Evolutionary conservation across 139 green algal species (phyloP).

Genomic region (Tetradesmus lagerheimii): DNA sequence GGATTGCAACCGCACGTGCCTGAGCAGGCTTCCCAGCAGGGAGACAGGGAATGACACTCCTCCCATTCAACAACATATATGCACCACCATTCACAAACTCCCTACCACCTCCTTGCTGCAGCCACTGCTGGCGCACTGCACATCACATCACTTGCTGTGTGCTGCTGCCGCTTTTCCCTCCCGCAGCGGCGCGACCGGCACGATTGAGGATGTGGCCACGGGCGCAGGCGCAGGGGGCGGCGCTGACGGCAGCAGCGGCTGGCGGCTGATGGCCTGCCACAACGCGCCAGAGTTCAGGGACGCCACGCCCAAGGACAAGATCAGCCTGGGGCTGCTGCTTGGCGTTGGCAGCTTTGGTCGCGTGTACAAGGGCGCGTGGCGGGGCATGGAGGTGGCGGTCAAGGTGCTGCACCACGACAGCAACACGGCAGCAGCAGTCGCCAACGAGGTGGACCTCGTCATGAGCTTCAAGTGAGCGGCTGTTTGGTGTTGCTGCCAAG

Average conservation of each 20-base stretch:
- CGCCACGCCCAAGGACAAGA: neutral
- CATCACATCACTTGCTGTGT: neutral
- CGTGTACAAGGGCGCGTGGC: conserved; percentile 20
- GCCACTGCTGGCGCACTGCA: neutral
- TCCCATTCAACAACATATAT: no score
- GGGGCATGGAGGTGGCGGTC: conserved; percentile 21
- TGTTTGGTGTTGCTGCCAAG: no score
- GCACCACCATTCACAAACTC: no score
- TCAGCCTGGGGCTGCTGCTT: neutral
- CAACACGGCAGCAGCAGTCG: conserved; percentile 16
- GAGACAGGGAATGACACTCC: no score
- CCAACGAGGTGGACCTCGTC: conserved; percentile 41
- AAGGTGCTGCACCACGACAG: conserved; percentile 42
- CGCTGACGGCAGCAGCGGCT: neutral
- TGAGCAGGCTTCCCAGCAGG: no score
- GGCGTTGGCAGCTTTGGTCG: neutral
- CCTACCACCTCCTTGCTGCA: neutral
- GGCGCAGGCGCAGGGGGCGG: neutral
- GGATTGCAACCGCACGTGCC: no score
- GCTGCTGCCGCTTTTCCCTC: neutral
- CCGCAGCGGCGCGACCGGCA: conserved; percentile 4
- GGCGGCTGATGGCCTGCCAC: conserved; percentile 15
- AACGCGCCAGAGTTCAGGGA: conserved; percentile 10
- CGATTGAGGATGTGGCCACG: neutral
- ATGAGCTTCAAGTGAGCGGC: conserved; percentile 39